These are phyloP conservation scores for Plasmodiophora brassicae DNA, from an alignment of 208 protist genomes.

Conservation along the genomic window DNA sequence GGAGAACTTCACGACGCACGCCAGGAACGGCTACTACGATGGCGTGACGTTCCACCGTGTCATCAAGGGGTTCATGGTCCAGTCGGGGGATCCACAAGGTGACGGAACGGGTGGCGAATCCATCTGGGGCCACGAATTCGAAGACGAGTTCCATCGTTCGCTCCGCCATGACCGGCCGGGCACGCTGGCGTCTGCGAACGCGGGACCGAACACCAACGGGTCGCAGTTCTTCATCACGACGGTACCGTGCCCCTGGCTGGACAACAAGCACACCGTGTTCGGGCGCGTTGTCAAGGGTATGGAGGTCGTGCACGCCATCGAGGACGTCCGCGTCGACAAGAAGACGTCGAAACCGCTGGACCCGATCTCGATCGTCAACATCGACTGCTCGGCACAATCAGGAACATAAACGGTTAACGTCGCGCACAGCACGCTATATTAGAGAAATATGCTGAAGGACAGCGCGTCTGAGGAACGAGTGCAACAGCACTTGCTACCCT, in stretches of 20 bases:
- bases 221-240: slow-evolving; percentile 67
- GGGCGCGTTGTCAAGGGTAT: slow-evolving; percentile 72
- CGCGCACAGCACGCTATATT: no score
- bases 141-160: slow-evolving; percentile 73
- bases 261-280: slow-evolving; percentile 89
- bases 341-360: slow-evolving; percentile 63
- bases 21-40: slow-evolving; percentile 79
- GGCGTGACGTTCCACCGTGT: slow-evolving; percentile 85
- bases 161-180: slow-evolving; percentile 68
- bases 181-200: slow-evolving; percentile 85
- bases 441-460: no score
- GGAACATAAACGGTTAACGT: no score
- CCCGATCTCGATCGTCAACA: slow-evolving; percentile 67
- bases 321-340: slow-evolving; percentile 59
- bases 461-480: no score
- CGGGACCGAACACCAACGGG: slow-evolving; percentile 68
- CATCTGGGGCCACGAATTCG: slow-evolving; percentile 81
- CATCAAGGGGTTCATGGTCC: slow-evolving; percentile 66
- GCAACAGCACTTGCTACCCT: no score
- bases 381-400: slow-evolving; percentile 15
- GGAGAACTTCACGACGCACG: slow-evolving; percentile 86
- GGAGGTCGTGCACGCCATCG: slow-evolving; percentile 65
- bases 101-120: slow-evolving; percentile 84
- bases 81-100: slow-evolving; percentile 56
- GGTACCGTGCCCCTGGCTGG: slow-evolving; percentile 53